A percentile compares a stretch with the other conserved stretches of the same genome.
Evolutionary conservation across 306 rosid species (phyloP).

Genomic region (Acacia confusa): DNA sequence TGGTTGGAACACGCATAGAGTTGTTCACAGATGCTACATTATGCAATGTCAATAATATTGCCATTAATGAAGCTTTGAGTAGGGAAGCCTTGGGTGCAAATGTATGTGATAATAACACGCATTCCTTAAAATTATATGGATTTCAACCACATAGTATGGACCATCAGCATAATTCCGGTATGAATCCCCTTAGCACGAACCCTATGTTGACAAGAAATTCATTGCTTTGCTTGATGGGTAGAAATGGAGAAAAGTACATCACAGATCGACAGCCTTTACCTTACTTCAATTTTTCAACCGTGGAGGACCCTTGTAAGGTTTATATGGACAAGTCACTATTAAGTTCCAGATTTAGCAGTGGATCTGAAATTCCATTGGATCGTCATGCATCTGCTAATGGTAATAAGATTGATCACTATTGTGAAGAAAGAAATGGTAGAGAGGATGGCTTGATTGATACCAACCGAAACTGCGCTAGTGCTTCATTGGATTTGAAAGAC

Average conservation of each 20-base stretch:
- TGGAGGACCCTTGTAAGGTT: conserved; percentile 78
- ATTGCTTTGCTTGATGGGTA: conserved; percentile 43
- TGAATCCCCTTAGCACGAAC: conserved; percentile 75
- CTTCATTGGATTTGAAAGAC: conserved; percentile 41
- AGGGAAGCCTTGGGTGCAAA: conserved; percentile 41
- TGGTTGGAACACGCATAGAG: conserved; percentile 34
- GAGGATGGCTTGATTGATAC: conserved; percentile 44
- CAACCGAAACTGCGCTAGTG: conserved; percentile 29
- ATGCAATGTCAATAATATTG: conserved; percentile 37
- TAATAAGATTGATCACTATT: conserved; percentile 38
- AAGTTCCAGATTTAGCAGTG: conserved; percentile 31
- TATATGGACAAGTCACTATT: conserved; percentile 43
- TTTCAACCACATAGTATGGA: conserved; percentile 41
- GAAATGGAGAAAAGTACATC: conserved; percentile 42
- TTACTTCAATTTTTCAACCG: conserved; percentile 68
- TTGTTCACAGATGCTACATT: conserved; percentile 39
- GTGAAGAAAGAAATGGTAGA: conserved; percentile 31
- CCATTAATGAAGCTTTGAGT: conserved; percentile 29
- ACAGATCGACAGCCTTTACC: conserved; percentile 46
- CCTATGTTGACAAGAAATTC: conserved; percentile 69
- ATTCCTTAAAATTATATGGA: conserved; percentile 38
- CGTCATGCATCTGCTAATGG: conserved; percentile 34
- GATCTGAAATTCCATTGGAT: conserved; percentile 36
- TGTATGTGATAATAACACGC: conserved; percentile 31
- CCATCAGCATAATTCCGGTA: conserved; percentile 45